phyloP scores from a whole-genome alignment of 2,329 filamentous ascomycete species.

The Neonectria coccinea region DNA sequence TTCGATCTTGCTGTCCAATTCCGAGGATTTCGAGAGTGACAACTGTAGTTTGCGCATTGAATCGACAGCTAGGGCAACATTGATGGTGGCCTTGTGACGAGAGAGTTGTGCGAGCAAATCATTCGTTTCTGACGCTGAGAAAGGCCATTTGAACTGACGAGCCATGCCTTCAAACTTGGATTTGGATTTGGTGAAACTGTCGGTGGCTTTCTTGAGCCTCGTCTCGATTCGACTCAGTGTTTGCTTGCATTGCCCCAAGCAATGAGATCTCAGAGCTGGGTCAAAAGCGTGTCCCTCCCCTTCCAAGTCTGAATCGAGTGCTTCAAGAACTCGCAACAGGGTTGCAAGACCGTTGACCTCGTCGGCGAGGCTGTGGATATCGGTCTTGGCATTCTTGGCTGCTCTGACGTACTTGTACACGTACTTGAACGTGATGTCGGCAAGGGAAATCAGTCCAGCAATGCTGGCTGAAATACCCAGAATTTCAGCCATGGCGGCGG shows the following conservation, averaged over 20 bases:
- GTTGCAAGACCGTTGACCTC: slow-evolving; percentile 15
- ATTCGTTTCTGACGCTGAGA: slow-evolving; percentile 22
- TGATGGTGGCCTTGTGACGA: slow-evolving; percentile 28
- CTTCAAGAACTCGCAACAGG: slow-evolving; percentile 8
- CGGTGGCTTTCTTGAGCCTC: slow-evolving; percentile 7
- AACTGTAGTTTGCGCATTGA: slow-evolving; percentile 22
- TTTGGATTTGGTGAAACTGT: slow-evolving; percentile 1
- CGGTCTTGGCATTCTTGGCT: slow-evolving; percentile 8
- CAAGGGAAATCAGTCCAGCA: slow-evolving; percentile 22
- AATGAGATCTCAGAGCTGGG: slow-evolving; percentile 12
- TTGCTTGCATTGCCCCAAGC: slow-evolving; percentile 15
- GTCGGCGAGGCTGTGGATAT: slow-evolving; percentile 1
- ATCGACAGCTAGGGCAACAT: slow-evolving; percentile 22
- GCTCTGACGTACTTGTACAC: slow-evolving; percentile 16
- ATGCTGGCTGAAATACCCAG: slow-evolving; percentile 15
- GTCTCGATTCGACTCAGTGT: slow-evolving; percentile 1
- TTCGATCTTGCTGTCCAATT: too few relatives aligned
- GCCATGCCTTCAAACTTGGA: slow-evolving; percentile 1
- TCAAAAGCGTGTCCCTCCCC: slow-evolving; percentile 15
- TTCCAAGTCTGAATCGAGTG: slow-evolving; percentile 18
- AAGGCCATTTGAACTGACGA: slow-evolving; percentile 31
- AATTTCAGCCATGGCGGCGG: too few relatives aligned
- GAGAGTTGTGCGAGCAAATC: slow-evolving; percentile 25
- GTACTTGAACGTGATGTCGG: slow-evolving; percentile 17
- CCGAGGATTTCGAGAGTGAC: not conserved